These are phyloP conservation scores for Sutorius australiensis DNA, from an alignment of 768 basidiomycete species.

Conservation along the genomic window DNA sequence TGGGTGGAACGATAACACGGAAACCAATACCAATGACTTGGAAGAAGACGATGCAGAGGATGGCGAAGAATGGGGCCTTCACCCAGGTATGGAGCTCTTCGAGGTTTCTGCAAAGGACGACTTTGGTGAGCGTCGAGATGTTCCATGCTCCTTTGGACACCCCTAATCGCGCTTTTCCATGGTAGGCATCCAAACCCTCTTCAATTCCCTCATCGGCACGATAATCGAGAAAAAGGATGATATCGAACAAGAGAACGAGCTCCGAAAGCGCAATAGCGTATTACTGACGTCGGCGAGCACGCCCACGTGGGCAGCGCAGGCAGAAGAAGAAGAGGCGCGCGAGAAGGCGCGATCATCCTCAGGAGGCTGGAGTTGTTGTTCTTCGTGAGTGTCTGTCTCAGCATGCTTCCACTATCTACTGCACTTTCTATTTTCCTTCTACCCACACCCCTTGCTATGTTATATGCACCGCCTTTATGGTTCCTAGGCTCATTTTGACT, in stretches of 20 bases:
- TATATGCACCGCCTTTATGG: slow-evolving; percentile 25
- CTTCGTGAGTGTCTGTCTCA: slow-evolving; percentile 33
- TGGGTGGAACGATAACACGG: slow-evolving; percentile 54
- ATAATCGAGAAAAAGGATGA: slow-evolving; percentile 75
- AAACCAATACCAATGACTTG: slow-evolving; percentile 63
- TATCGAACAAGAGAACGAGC: slow-evolving; percentile 78
- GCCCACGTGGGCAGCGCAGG: slow-evolving; percentile 75
- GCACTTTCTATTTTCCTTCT: slow-evolving; percentile 8
- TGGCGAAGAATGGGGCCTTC: slow-evolving; percentile 67
- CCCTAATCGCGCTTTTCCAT: slow-evolving; percentile 7
- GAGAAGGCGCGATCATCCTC: slow-evolving; percentile 45
- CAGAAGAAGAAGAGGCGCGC: slow-evolving; percentile 74
- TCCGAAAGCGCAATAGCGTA: slow-evolving; percentile 81
- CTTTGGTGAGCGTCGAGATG: slow-evolving; percentile 43
- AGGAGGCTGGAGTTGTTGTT: slow-evolving; percentile 69
- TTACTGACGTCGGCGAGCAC: slow-evolving; percentile 60
- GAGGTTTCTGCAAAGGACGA: slow-evolving; percentile 93
- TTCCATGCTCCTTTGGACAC: slow-evolving; percentile 5
- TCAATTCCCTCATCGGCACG: slow-evolving; percentile 72
- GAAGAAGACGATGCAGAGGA: slow-evolving; percentile 58
- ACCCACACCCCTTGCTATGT: slow-evolving; percentile 25
- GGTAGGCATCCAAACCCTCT: slow-evolving; percentile 75
- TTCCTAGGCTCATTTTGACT: slow-evolving; percentile 24
- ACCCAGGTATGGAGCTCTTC: slow-evolving; percentile 82
- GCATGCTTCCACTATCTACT: slow-evolving; percentile 21